Evolutionary conservation across 2,329 filamentous ascomycete genomes (phyloP).

Genomic region (Cryphonectria naterciae): DNA sequence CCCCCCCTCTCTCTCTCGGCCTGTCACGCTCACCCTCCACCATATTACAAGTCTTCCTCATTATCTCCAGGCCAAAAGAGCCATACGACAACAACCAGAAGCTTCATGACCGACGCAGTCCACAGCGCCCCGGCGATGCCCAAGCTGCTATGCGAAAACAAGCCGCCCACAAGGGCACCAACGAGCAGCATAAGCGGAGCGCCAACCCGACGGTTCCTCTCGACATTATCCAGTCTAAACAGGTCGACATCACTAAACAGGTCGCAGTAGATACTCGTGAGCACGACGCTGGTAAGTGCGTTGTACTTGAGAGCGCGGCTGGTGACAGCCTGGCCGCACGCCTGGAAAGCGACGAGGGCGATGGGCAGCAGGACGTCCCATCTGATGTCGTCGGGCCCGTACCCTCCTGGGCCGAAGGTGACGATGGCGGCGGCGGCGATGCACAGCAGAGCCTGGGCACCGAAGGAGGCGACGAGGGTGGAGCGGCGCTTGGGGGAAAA

Average conservation of each 20-base stretch:
- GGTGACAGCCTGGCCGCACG: conserved; percentile 76
- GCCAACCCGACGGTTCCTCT: conserved; percentile 54
- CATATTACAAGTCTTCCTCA: conserved; percentile 38
- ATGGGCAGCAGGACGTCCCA: conserved; percentile 70
- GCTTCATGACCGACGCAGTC: conserved; percentile 62
- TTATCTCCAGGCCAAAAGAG: conserved; percentile 59
- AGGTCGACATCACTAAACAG: conserved; percentile 68
- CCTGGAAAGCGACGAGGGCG: conserved; percentile 74
- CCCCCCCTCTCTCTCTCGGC: neutral
- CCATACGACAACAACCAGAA: conserved; percentile 61
- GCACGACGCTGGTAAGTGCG: conserved; percentile 74
- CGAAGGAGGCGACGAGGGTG: conserved; percentile 65
- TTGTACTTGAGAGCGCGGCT: conserved; percentile 72
- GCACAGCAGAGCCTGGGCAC: conserved; percentile 55
- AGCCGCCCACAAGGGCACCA: conserved; percentile 55
- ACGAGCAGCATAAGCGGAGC: conserved; percentile 54
- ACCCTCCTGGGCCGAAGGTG: conserved; percentile 47
- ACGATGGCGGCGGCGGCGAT: conserved; percentile 58
- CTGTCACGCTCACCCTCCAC: neutral
- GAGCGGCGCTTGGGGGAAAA: conserved; percentile 66
- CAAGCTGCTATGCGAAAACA: conserved; percentile 51
- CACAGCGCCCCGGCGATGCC: conserved; percentile 61
- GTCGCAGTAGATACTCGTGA: conserved; percentile 84
- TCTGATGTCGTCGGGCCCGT: conserved; percentile 47
- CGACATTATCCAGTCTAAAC: conserved; percentile 49